Evolutionary conservation across 495 filamentous ascomycete genomes (phyloP), one percentile per base, ranked within the genome.

Genomic region (Penicillium canescens): DNA sequence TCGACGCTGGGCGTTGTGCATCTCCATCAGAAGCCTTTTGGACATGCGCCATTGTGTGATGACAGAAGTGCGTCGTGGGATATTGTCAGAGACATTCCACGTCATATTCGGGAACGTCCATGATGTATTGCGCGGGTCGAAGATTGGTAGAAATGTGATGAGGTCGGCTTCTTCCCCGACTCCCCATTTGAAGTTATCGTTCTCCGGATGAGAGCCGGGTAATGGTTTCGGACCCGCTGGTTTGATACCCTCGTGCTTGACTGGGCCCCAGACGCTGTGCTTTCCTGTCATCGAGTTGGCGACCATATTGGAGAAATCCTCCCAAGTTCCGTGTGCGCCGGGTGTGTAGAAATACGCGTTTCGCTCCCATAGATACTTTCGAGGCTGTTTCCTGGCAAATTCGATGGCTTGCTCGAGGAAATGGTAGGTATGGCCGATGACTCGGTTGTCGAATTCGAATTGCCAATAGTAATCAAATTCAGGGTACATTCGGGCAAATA

Each of bases 381-480:
- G 71, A 0, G 88, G 87, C 58, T 87, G 82, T 36, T 73, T 73
- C 55, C 72, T 73, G 13, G 78, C 80, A 66, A 88, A 90, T 1
- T 76, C 52, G n/a, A 68, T 62, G 18, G 89, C 57, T 38, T 79
- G 80, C 56, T 84, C 80, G 26, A 90, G 69, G 40, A 88, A 76
- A 55, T 88, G 80, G 65, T 89, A 89, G 60, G 84, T 76, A 52
- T 90, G 83, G 6, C 86, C 86, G 1, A 81, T 86, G 48, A 82
- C 78, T 34, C 88, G 78, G 24, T 80, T 80, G 63, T 92, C 86
- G 56, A 86, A 77, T 58, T 89, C 86, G 80, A 84, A 85, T 61
- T 90, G 89, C 87, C 86, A 91, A 48, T 86, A 76, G 58, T 76
- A 87, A 47, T 87, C 85, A 52, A 86, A 90, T 50, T 90, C 82